A percentile compares a stretch with the other conserved stretches of the same genome.
These are phyloP conservation scores for Citrus glauca DNA, from an alignment of 345 rosid species.

Conservation along the genomic window DNA sequence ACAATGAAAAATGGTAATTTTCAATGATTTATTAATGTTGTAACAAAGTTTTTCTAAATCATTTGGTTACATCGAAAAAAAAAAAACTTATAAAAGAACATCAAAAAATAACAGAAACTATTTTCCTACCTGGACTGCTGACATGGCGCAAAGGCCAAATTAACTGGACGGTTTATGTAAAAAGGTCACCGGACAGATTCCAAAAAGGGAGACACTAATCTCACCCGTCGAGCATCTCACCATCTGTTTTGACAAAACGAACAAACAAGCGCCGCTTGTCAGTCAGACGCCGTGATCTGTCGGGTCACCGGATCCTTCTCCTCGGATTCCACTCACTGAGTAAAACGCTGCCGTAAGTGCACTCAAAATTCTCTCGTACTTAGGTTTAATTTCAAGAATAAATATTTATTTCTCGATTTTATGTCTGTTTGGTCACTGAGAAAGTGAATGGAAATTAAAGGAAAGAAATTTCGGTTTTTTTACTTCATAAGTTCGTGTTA, in stretches of 20 bases:
- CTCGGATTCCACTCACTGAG: neutral
- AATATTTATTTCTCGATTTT: neutral
- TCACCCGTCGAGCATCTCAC: slow-evolving; percentile 4
- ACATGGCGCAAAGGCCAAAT: neutral
- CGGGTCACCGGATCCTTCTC: slow-evolving; percentile 6
- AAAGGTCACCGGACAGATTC: neutral
- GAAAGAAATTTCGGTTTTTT: neutral
- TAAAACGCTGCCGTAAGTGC: neutral
- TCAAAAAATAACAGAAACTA: neutral
- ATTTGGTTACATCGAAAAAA: too few relatives aligned
- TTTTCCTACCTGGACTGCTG: neutral
- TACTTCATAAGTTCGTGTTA: neutral
- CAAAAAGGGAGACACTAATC: neutral
- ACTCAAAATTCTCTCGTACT: neutral
- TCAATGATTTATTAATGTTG: too few relatives aligned
- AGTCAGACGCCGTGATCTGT: neutral
- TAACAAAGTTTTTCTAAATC: too few relatives aligned
- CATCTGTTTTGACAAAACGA: neutral
- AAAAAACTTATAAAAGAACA: neutral
- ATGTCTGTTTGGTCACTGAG: neutral
- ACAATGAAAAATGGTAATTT: neutral
- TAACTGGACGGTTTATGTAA: neutral
- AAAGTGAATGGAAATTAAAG: neutral
- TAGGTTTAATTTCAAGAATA: neutral
- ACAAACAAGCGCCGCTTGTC: neutral